Conservation (phyloP, 169 alveolate species). For the Nephromyces sp. region DNA sequence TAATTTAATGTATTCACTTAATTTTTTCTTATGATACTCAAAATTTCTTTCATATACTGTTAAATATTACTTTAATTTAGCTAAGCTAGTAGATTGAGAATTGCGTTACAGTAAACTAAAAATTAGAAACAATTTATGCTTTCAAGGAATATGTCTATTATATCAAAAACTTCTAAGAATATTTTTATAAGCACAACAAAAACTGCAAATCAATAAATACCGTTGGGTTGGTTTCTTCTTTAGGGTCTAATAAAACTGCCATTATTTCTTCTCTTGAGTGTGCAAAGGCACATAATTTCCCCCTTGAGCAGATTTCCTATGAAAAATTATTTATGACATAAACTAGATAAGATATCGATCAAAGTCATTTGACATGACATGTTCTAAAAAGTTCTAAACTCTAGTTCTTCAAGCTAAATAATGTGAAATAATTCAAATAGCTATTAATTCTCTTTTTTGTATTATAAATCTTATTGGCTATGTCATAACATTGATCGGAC, state of each 20-base stretch:
- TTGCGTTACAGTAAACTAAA: too few relatives aligned
- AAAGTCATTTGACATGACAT: not conserved
- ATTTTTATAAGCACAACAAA: not conserved
- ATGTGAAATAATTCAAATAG: not conserved
- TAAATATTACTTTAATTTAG: too few relatives aligned
- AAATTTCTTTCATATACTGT: too few relatives aligned
- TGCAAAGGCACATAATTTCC: conserved; percentile 41
- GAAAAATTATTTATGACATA: not conserved
- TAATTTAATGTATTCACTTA: too few relatives aligned
- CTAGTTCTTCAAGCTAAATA: not conserved
- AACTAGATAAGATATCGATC: not conserved
- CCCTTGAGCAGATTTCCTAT: conserved; percentile 12
- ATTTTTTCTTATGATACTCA: too few relatives aligned
- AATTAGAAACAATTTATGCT: too few relatives aligned
- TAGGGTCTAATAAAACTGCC: conserved; percentile 1
- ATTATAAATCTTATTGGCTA: not conserved
- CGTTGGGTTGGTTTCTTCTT: conserved; percentile 18
- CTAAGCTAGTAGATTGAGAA: too few relatives aligned
- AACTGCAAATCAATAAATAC: not conserved
- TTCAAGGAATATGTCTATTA: not conserved
- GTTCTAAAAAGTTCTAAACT: not conserved
- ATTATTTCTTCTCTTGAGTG: conserved; percentile 36
- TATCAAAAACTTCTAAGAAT: not conserved
- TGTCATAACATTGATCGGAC: not conserved
- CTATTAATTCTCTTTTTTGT: not conserved